Evolutionary conservation across 75 land plant species (phyloP).

Genomic region (Cryptomeria japonica): DNA sequence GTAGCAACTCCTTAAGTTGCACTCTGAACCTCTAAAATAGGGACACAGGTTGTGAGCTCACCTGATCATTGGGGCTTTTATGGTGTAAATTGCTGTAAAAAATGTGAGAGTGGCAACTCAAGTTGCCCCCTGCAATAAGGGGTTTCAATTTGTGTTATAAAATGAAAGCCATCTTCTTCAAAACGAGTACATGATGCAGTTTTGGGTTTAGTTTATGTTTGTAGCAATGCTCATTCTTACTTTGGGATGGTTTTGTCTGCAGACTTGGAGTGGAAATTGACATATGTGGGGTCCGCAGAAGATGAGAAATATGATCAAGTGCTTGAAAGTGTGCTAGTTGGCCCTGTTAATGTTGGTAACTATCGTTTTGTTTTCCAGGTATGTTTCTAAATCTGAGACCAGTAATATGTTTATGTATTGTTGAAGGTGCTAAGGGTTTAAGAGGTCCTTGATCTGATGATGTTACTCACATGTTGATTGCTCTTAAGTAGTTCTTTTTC

Average conservation of each 20-base stretch:
- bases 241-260: constrained; percentile 13
- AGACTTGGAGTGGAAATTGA: constrained; percentile 99
- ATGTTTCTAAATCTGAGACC: not conserved
- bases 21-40: no score
- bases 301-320: constrained; percentile 98
- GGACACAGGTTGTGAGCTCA: no score
- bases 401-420: not conserved
- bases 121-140: not conserved
- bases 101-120: not conserved
- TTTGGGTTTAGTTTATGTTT: not conserved
- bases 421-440: not conserved
- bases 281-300: constrained; percentile 96
- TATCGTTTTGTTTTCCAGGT: constrained; percentile 94
- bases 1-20: no score
- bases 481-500: not conserved
- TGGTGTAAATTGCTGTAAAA: not conserved
- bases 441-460: not conserved
- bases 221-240: not conserved
- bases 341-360: constrained; percentile 97
- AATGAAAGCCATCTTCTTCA: not conserved
- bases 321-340: constrained; percentile 95
- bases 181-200: not conserved
- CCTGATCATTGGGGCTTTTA: not conserved
- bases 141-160: not conserved
- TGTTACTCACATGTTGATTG: not conserved